Evolutionary conservation across 805 yeast species (phyloP), one percentile per base, ranked within the genome.

Genomic region (Kurtzmaniella fragi): DNA sequence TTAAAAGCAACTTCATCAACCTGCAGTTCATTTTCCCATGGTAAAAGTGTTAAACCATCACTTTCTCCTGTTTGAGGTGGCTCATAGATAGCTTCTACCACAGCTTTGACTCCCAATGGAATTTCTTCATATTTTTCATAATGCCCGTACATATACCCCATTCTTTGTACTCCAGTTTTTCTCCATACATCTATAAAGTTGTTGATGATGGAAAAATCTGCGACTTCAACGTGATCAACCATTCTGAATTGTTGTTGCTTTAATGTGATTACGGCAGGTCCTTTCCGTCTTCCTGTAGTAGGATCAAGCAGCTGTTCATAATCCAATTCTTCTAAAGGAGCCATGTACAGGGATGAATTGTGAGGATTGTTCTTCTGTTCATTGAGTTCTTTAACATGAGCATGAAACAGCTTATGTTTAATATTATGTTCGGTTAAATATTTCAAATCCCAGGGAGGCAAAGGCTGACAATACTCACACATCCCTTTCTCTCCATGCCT

Each of bases 191-290:
- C 95, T 40, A 93, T 87, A 59, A 93, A 93, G 28, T 74, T 69
- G 59, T 93, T 87, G 39, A 93, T 77, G 17, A 89, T 73, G 10
- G 71, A 68, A 38, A 89, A 78, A 42, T 78, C 78, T 17, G 87
- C 79, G 59, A 90, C 86, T 58, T 93, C 99, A 25, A 93, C 93
- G 63, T 93, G 98, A 59, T 93, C 99, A 23, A 95, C 96, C 95
- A 93, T 87, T 51, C 99, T 76, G 60, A 86, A 93, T 28, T 73
- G 68, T 59, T 93, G 99, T 59, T 81, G 89, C 59, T 84, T 95
- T 45, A 93, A 69, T 0, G 98, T 90, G 43, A 93, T 87, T 0
- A 96, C 93, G 1, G 96, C 81, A 1, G 99, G 98, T 0, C 96
- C 96, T 26, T 28, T 30, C n/a, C 37, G 25, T 10, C 23, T 28